Base-by-base conservation (phyloP, 768 basidiomycete genomes). In the Boletellus ananiceps region DNA sequence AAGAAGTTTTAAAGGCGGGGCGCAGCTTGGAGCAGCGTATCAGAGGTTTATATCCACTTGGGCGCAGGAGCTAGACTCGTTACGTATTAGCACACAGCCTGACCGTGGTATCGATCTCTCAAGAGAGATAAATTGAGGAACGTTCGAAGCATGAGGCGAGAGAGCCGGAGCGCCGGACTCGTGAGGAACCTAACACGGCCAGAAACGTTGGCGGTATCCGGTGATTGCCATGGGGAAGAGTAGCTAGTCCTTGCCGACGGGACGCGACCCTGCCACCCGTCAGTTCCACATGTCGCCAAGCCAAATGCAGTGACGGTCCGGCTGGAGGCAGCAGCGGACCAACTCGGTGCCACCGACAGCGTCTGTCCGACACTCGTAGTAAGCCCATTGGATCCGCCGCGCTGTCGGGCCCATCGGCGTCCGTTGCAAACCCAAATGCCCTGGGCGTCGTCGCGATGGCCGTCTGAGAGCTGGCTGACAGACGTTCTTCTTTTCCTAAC, bases 41-140 rank as follows among this genome's bases (percentile, higher is more conserved):
- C 11, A 19, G 19, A 21, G 38, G 32, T 40, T 47, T 47, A 47
- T 47, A 47, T 40, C 46, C n/a, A 25, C 23, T 16, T 8, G 21
- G 39, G 21, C 8, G 18, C 4, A 14, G 5, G 15, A n/a, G 29
- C 45, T 16, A 39, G 29, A 37, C 18, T n/a, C 2, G 4, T 47
- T 47, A 47, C 39, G 46, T 47, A 32, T 25, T 18, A 29, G 29
- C 11, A 47, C 39, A 47, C 46, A 33, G 46, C 46, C 31, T 12
- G 12, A 13, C 9, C 14, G n/a, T 21, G 18, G 44, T 21, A 46
- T 37, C 23, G 23, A 25, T 25, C 23, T 25, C 23, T 25, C 35
- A 45, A n/a, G 16, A 37, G 23, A 25, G 23, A 23, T 9, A 8
- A 12, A 40, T 14, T 23, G 37, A 39, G 15, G 46, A 47, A 47